phyloP scores from a whole-genome alignment of 257 asterid species.

The Vinca minor region DNA sequence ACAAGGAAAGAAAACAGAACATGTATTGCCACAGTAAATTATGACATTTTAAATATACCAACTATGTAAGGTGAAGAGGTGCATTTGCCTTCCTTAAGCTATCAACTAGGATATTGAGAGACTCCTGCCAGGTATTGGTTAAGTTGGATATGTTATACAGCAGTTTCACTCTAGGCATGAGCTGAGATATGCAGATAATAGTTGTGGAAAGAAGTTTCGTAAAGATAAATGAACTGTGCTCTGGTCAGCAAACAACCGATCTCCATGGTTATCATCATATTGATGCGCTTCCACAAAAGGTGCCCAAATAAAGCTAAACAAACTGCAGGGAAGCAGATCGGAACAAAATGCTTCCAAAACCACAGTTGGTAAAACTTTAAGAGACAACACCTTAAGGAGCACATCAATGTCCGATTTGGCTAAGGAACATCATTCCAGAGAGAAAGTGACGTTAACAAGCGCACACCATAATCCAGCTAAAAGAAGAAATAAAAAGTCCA shows the following conservation, averaged over 20 bases:
- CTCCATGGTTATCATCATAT: slow-evolving; percentile 25
- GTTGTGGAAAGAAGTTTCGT: background rate
- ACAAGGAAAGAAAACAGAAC: background rate
- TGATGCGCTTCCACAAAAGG: slow-evolving; percentile 36
- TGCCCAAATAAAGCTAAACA: slow-evolving; percentile 15
- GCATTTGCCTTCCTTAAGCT: background rate
- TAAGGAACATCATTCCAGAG: slow-evolving; percentile 48
- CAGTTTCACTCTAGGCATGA: too few species aligned
- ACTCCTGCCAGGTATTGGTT: background rate
- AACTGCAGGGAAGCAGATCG: slow-evolving; percentile 23
- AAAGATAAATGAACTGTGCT: background rate
- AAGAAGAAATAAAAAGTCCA: background rate
- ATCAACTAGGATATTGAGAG: background rate
- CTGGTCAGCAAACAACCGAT: slow-evolving; percentile 37
- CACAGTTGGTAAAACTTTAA: slow-evolving; percentile 15
- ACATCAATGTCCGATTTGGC: slow-evolving; percentile 48
- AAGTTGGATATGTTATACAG: background rate
- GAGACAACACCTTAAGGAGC: slow-evolving; percentile 27
- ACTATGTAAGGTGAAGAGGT: background rate
- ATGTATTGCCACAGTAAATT: background rate
- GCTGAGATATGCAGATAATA: background rate
- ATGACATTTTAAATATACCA: background rate
- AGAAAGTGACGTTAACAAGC: slow-evolving; percentile 6
- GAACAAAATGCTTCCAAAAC: slow-evolving; percentile 12
- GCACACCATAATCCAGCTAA: background rate